These are phyloP conservation scores for Camelina sativa DNA, from an alignment of 345 rosid species.

Conservation along the genomic window DNA sequence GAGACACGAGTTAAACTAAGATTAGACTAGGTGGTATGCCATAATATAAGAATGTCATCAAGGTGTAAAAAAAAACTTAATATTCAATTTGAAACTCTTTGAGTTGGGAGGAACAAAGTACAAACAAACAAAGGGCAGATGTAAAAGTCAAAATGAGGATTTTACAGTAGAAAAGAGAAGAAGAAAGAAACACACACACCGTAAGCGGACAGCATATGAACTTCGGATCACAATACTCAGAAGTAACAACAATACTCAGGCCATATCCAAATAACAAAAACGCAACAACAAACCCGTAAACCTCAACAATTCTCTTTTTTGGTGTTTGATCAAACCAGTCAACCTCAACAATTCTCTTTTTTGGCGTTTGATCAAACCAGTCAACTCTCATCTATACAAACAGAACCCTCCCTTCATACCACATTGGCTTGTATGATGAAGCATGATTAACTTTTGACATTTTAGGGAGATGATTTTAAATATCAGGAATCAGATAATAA, in stretches of 20 bases:
- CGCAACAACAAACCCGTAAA: conserved; percentile 26
- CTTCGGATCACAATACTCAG: not conserved
- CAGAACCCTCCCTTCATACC: conserved; percentile 20
- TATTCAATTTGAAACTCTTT: conserved; percentile 8
- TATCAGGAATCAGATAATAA: not conserved
- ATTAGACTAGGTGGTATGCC: too few species aligned
- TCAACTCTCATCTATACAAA: conserved; percentile 35
- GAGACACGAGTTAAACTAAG: too few species aligned
- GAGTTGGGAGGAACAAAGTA: conserved; percentile 18
- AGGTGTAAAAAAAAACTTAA: not conserved
- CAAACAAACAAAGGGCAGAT: conserved; percentile 9
- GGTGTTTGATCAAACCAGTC: conserved; percentile 22
- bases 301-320: conserved; percentile 18
- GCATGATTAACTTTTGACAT: conserved; percentile 10
- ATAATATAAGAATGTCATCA: not conserved
- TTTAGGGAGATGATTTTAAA: not conserved
- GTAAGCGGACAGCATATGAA: not conserved
- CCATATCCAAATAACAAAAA: conserved; percentile 27
- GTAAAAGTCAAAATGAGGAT: conserved; percentile 14
- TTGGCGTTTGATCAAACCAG: too few species aligned
- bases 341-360: too few species aligned
- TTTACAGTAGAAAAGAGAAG: not conserved
- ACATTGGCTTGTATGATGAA: conserved; percentile 18
- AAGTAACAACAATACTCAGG: conserved; percentile 9
- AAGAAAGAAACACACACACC: not conserved